Percentiles rank a stretch among this genome's conserved stretches.
Evolutionary conservation across 1,139 yeast species (phyloP).

Genomic region (Ogataea hybrid): DNA sequence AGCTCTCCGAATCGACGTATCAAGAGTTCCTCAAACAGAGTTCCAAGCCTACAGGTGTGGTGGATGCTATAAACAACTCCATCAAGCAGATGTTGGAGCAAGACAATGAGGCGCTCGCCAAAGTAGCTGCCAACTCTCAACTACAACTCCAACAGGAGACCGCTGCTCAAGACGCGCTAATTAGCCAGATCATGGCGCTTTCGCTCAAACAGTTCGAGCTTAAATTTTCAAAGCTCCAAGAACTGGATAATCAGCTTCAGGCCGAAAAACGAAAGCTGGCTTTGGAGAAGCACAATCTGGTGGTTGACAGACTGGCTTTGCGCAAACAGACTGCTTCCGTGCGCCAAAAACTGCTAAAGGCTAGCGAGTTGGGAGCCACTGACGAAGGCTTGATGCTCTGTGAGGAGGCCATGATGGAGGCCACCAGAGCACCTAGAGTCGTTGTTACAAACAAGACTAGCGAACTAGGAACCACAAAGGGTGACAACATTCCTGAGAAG

Average conservation of each 20-base stretch:
- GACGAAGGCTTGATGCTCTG: constrained; percentile 44
- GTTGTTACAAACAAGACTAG: constrained; percentile 29
- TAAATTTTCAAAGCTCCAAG: constrained; percentile 48
- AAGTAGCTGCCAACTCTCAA: constrained; percentile 7
- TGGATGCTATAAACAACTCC: constrained; percentile 17
- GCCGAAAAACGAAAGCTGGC: constrained; percentile 49
- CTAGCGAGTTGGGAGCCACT: constrained; percentile 44
- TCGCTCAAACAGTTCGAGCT: constrained; percentile 56
- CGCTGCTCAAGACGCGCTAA: constrained; percentile 37
- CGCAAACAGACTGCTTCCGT: constrained; percentile 37
- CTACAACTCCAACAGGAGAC: constrained; percentile 31
- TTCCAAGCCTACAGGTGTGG: constrained; percentile 9
- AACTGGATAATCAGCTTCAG: constrained; percentile 49
- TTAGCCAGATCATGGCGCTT: constrained; percentile 50
- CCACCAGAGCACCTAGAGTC: constrained; percentile 39
- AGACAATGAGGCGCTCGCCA: constrained; percentile 29
- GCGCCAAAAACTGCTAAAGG: constrained; percentile 34
- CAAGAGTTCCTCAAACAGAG: constrained; percentile 22
- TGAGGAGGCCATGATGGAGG: constrained; percentile 39
- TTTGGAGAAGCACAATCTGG: constrained; percentile 42
- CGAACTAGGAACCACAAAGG: constrained; percentile 14
- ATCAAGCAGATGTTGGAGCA: constrained; percentile 15
- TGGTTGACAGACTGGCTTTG: constrained; percentile 36
- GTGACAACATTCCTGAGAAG: constrained; percentile 30
- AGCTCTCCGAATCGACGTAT: constrained; percentile 32